Evolutionary conservation across 768 basidiomycete genomes (phyloP).

Genomic region (Antrodiella citrinella): DNA sequence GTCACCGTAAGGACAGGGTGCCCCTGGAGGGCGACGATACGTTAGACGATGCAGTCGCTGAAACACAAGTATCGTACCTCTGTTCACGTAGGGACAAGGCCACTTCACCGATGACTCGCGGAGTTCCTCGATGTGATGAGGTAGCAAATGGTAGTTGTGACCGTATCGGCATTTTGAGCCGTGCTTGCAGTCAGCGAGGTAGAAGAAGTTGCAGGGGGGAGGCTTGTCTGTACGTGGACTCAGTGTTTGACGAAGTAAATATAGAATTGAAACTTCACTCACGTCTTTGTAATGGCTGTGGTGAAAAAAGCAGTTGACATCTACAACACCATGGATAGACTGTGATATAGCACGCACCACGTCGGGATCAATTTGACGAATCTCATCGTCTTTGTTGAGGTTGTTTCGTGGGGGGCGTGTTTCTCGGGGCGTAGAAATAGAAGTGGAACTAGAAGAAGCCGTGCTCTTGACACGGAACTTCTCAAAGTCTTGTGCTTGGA

Average conservation of each 20-base stretch:
- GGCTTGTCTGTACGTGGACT: conserved; percentile 22
- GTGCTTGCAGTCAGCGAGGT: conserved; percentile 23
- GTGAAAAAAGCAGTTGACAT: neutral
- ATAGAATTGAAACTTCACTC: conserved; percentile 1
- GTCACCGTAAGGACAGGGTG: conserved; percentile 20
- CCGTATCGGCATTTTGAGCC: conserved; percentile 26
- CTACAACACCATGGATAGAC: neutral
- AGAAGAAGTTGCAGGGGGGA: conserved; percentile 31
- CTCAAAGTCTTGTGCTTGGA: conserved; percentile 20
- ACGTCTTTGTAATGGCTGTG: conserved; percentile 27
- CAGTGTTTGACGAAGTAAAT: neutral
- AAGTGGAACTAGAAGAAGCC: conserved; percentile 2
- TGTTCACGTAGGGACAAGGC: conserved; percentile 25
- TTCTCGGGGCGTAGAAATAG: conserved; percentile 2
- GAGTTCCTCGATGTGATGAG: conserved; percentile 23
- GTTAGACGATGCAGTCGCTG: neutral
- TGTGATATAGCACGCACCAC: neutral
- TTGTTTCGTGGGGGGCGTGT: conserved; percentile 5
- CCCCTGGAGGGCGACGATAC: conserved; percentile 7
- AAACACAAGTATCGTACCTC: too few species aligned
- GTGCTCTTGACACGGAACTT: conserved; percentile 14
- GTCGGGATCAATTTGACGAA: neutral
- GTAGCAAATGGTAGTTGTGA: conserved; percentile 25
- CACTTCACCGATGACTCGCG: conserved; percentile 25
- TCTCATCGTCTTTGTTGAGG: conserved; percentile 8